Evolutionary conservation across 768 basidiomycete species (phyloP).

Genomic region (Amanita jacksonii): DNA sequence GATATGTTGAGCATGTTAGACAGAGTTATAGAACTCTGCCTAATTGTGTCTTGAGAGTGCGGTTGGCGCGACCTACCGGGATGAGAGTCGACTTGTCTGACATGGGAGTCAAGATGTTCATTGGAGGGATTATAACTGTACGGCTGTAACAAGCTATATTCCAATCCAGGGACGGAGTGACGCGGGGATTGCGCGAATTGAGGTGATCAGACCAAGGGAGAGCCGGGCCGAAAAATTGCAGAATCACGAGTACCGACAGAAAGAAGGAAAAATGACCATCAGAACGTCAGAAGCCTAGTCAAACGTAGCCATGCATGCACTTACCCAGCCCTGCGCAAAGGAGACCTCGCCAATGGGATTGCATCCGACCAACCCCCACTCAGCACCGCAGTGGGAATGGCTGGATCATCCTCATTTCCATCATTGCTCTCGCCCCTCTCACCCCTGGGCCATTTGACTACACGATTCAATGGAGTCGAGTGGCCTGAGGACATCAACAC

Average conservation of each 20-base stretch:
- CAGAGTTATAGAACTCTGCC: conserved; percentile 56
- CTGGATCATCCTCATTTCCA: background rate
- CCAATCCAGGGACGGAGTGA: background rate
- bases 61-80: conserved; percentile 15
- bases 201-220: background rate
- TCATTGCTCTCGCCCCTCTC: too few relatives aligned
- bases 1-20: conserved; percentile 36
- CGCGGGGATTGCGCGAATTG: background rate
- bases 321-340: conserved; percentile 47
- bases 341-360: conserved; percentile 13
- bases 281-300: too few relatives aligned
- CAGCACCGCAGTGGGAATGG: background rate
- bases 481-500: background rate
- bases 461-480: too few relatives aligned
- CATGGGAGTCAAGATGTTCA: conserved; percentile 15
- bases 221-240: too few relatives aligned
- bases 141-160: conserved; percentile 45
- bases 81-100: conserved; percentile 6
- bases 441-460: too few relatives aligned
- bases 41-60: conserved; percentile 57
- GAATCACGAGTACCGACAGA: too few relatives aligned
- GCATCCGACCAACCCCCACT: conserved; percentile 12
- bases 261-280: background rate
- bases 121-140: conserved; percentile 34
- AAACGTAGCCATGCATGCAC: too few relatives aligned